Evolutionary conservation across 163 green algal genomes (phyloP).

Genomic region (Volvox carteri): DNA sequence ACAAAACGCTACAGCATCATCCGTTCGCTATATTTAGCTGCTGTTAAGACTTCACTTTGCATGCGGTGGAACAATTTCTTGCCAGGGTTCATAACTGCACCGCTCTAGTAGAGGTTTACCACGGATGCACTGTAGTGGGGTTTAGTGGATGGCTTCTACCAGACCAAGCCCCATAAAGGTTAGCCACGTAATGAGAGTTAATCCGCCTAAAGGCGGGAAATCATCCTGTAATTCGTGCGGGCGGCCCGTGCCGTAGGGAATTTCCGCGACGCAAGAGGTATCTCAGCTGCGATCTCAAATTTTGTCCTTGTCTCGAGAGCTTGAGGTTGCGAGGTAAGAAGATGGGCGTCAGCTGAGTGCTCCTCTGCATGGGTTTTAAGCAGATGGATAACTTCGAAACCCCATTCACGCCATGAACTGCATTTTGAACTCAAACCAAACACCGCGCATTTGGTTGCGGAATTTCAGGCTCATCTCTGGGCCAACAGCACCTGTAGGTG

Average conservation of each 20-base stretch:
- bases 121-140: neutral
- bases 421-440: no score
- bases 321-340: neutral
- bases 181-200: neutral
- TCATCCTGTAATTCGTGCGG: no score
- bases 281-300: constrained; percentile 10
- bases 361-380: no score
- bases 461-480: neutral
- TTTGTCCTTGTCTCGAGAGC: neutral
- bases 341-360: no score
- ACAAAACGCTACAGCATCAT: no score
- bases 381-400: no score
- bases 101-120: no score
- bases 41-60: no score
- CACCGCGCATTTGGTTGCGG: neutral
- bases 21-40: no score
- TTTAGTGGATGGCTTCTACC: neutral
- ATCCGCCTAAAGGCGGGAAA: neutral
- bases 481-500: neutral
- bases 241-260: neutral
- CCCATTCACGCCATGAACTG: no score
- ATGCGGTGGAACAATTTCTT: no score
- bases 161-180: constrained; percentile 10
- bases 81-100: no score
- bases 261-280: neutral